These are phyloP conservation scores for Aspergillus costaricaensis DNA, from an alignment of 2,329 filamentous ascomycete genomes.

Conservation along the genomic window DNA sequence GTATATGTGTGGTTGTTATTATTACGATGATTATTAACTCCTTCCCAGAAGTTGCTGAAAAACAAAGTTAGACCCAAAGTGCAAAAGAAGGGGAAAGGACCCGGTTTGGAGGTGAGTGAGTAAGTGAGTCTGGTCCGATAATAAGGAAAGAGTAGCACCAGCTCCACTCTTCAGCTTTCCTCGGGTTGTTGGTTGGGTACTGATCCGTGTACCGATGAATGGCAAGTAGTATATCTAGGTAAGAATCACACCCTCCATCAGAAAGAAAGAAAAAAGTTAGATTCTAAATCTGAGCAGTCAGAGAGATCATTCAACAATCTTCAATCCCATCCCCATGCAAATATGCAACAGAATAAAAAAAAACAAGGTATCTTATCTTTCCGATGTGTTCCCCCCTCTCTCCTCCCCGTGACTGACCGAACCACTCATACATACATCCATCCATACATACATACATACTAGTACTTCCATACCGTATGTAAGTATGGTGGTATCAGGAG, in stretches of 20 bases:
- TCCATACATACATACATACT: background rate
- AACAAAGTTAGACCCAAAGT: background rate
- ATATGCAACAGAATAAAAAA: background rate
- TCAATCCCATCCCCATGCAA: background rate
- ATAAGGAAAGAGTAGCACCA: too few relatives aligned
- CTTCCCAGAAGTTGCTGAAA: background rate
- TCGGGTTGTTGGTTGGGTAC: background rate
- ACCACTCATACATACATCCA: background rate
- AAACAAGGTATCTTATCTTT: background rate
- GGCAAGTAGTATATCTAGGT: too few relatives aligned
- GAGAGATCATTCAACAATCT: background rate
- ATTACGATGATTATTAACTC: constrained; percentile 3
- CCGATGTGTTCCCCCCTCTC: background rate
- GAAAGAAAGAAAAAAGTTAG: too few relatives aligned
- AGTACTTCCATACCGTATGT: background rate
- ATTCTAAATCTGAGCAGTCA: too few relatives aligned
- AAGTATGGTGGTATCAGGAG: constrained; percentile 1
- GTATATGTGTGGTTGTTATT: background rate
- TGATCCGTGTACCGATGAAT: background rate
- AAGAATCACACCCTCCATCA: too few relatives aligned
- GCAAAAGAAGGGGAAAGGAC: background rate
- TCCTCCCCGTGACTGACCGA: background rate
- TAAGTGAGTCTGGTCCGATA: background rate
- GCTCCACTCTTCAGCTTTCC: background rate
- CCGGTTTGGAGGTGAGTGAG: background rate